A percentile compares a stretch with the other conserved stretches of the same genome.
phyloP scores from a whole-genome alignment of 345 rosid species.

The Populus ilicifolia region DNA sequence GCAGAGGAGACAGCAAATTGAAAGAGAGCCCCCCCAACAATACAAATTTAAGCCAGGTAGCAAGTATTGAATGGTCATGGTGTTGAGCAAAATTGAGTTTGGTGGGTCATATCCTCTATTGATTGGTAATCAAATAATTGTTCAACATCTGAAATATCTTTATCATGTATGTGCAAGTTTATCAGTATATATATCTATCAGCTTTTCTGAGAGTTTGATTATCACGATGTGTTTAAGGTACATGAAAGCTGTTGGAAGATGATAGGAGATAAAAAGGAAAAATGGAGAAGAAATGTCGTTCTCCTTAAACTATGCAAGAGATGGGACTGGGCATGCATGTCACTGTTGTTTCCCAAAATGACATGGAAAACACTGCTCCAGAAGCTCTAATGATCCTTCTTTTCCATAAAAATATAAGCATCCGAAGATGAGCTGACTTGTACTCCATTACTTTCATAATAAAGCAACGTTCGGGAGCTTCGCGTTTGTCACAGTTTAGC shows the following conservation, averaged over 20 bases:
- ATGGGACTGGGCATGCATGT: conserved; percentile 4
- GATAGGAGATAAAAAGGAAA: conserved; percentile 3
- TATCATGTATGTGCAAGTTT: not conserved
- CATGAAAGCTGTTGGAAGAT: not conserved
- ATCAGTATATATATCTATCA: not conserved
- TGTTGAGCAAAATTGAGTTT: not conserved
- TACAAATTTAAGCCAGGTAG: not conserved
- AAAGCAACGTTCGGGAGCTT: not conserved
- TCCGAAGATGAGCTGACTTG: not conserved
- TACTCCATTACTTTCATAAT: not conserved
- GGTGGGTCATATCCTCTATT: not conserved
- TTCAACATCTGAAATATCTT: not conserved
- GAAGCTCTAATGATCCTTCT: not conserved
- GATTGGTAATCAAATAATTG: not conserved
- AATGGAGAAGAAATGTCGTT: not conserved
- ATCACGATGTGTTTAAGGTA: not conserved
- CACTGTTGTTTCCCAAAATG: not conserved
- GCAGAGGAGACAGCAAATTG: not conserved
- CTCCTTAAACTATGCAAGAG: not conserved
- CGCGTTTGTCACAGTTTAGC: not conserved
- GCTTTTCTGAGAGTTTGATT: not conserved
- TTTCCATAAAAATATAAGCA: not conserved
- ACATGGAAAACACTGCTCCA: not conserved
- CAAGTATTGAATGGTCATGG: not conserved
- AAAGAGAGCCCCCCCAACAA: not conserved